Base-by-base conservation (phyloP, 768 basidiomycete species). In the Paxillus rubicundulus region DNA sequence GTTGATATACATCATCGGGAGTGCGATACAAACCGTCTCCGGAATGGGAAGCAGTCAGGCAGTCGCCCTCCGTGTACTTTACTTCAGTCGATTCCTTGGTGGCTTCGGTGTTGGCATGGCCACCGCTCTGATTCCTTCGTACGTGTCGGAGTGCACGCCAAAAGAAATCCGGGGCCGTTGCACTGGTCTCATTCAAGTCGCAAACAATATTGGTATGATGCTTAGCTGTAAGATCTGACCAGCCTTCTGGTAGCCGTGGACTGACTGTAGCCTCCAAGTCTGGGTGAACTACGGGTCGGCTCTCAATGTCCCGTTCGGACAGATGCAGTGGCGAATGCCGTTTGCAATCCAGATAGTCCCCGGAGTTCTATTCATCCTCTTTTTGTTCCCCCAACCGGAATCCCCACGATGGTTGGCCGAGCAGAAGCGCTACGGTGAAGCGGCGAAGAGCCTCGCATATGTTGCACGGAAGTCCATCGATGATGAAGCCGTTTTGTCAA, bases 91-190 rank as follows among this genome's bases (percentile, higher is more conserved):
- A 4, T 86, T 85, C 65, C 50, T 87, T 0, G 75, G 79, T 6
- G 85, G 86, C 17, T 70, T 85, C 46, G 84, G 85, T 7, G 74
- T 85, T 27, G 82, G 83, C 13, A 77, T 79, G 73, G 71, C 76
- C 7, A 73, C 75, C 1, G 77, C 78, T 4, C 62, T 81, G 2
- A 73, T 78, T 5, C 79, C 80, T 12, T 70, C 77, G 0, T 82
- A 81, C 43, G 71, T 80, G 9, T 79, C 78, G 1, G 81, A 82
- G 61, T 79, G 72, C 44, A 71, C 74, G 3, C 79, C 79, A 2
- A 73, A 65, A 47, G 61, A 65, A 13, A 78, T 82, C 40, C 72
- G 80, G 33, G 80, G 80, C 2, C 71, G 79, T 7, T 78, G 78
- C 48, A 79, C 80, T 4, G 76, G 77, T 5, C 61, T 74, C 43